These are phyloP conservation scores for Mycena vulgaris DNA, from an alignment of 768 basidiomycete species.

Conservation along the genomic window DNA sequence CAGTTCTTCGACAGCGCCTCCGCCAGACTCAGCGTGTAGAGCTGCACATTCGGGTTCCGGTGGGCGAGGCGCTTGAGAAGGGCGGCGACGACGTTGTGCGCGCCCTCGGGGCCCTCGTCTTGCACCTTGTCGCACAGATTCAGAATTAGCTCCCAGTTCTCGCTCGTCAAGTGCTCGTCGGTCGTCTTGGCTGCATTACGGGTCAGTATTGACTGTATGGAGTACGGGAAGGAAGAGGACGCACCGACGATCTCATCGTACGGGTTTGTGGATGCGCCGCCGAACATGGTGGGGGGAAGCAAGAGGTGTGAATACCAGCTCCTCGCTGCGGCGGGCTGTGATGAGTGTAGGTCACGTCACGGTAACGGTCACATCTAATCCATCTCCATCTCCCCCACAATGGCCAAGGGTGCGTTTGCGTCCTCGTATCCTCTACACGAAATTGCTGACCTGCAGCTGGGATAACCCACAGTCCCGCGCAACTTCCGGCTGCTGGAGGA, in stretches of 20 bases:
- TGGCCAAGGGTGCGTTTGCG: conserved; percentile 70
- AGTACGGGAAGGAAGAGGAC: conserved; percentile 50
- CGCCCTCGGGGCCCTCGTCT: conserved; percentile 92
- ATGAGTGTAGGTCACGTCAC: not conserved
- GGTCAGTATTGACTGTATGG: not conserved
- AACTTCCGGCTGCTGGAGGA: conserved; percentile 98
- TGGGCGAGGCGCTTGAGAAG: conserved; percentile 93
- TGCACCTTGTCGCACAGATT: conserved; percentile 97
- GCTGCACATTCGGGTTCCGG: conserved; percentile 96
- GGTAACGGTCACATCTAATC: conserved; percentile 7
- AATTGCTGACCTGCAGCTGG: too few relatives aligned
- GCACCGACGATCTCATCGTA: conserved; percentile 95
- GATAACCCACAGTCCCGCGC: conserved; percentile 91
- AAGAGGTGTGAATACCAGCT: not conserved
- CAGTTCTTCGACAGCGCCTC: conserved; percentile 96
- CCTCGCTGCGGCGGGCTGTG: conserved; percentile 17
- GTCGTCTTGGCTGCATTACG: conserved; percentile 87
- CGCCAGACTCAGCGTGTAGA: conserved; percentile 90
- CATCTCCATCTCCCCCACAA: conserved; percentile 27
- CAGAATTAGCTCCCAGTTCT: conserved; percentile 96
- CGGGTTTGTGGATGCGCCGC: conserved; percentile 74
- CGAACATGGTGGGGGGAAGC: conserved; percentile 70
- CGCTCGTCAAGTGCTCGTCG: conserved; percentile 95
- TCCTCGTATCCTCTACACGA: conserved; percentile 38
- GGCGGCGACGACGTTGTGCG: conserved; percentile 87